Base-by-base conservation (phyloP, 306 rosid genomes). In the Sicyos baderoa region DNA sequence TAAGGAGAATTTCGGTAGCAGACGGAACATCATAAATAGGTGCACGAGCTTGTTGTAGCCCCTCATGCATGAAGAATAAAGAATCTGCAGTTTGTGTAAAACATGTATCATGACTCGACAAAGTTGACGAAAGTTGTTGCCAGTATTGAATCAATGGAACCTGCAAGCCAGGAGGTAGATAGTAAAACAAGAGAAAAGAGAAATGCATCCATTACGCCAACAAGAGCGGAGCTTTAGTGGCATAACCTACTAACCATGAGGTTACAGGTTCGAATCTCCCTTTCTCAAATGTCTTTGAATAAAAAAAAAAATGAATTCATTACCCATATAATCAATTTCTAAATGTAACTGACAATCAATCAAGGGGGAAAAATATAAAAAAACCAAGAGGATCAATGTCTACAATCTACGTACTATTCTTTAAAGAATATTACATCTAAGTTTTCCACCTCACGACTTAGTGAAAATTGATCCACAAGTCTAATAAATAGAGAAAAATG, bases 21-120 rank as follows among this genome's bases (percentile, higher is more conserved):
- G 99, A 88, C 1, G 99, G 99, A 67, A 94, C 97, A 78, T 94
- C 99, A 72, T 90, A 94, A 49, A 94, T 86, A 7, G 99, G 99
- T 45, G 99, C 99, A 65, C 99, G 89, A 16, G 99, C 97, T 81
- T 88, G 99, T 69, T 94, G 99, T 68, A 94, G 89, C 77, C 96
- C 99, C 79, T 94, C 99, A 32, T 94, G 99, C 99, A 94, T 94
- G 78, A 94, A 94, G 81, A 90, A 94, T 83, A 94, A 75, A 0
- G 99, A 94, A 83, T 94, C 99, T 14, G 99, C 97, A 15, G 99
- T 84, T 80, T 94, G 99, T 45, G 99, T 85, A 82, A 94, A 94
- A 82, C 99, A 90, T 40, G 87, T 82, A 66, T 94, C 99, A 45
- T 94, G 99, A 79, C 86, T 94, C 5, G 97, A 94, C 62, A 94